Conservation (phyloP, 129 eudicot genomes). For the Tagetes erecta region DNA sequence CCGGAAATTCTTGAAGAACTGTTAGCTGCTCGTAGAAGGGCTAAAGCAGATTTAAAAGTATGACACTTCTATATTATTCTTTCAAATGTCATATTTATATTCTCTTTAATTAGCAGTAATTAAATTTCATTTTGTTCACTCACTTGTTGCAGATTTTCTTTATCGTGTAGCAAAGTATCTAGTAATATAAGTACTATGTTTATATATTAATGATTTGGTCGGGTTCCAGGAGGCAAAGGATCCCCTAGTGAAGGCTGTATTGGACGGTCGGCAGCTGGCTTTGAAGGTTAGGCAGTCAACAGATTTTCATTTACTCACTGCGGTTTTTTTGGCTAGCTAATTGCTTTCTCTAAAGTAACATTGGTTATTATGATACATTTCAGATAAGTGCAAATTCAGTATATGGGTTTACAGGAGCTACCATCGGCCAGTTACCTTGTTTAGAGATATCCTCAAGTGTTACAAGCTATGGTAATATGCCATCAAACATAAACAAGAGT, state of each 20-base stretch:
- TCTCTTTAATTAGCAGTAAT: constrained; percentile 4
- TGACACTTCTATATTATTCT: constrained; percentile 9
- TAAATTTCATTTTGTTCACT: constrained; percentile 6
- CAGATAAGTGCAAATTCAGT: constrained; percentile 99
- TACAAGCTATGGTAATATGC: constrained; percentile 88
- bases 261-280: constrained; percentile 99
- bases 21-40: constrained; percentile 93
- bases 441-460: constrained; percentile 98
- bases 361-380: constrained; percentile 12
- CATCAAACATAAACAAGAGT: constrained; percentile 3
- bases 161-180: neutral
- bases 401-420: constrained; percentile 98
- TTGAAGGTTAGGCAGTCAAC: constrained; percentile 55
- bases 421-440: constrained; percentile 94
- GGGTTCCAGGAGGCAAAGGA: constrained; percentile 87
- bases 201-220: constrained; percentile 9
- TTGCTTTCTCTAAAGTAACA: constrained; percentile 1
- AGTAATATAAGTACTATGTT: constrained; percentile 2
- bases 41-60: constrained; percentile 96
- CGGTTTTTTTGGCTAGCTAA: constrained; percentile 11
- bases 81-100: neutral
- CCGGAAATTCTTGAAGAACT: constrained; percentile 99
- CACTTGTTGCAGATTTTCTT: neutral
- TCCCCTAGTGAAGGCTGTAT: constrained; percentile 93
- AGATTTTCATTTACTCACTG: neutral